phyloP scores from a whole-genome alignment of 352 stramenopile species.

The Pythium aphanidermatum region DNA sequence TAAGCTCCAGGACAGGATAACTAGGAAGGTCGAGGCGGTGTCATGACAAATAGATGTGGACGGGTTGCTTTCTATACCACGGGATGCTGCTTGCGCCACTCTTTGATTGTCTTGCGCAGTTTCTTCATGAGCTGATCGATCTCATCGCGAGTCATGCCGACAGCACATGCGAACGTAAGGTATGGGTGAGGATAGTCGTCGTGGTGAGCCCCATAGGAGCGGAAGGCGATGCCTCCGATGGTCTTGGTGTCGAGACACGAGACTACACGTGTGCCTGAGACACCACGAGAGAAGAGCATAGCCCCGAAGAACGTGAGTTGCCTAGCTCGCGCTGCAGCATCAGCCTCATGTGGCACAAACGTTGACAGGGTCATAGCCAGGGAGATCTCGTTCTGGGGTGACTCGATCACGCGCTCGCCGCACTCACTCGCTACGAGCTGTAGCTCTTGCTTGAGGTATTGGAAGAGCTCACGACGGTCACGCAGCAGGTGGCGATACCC shows the following conservation, averaged over 20 bases:
- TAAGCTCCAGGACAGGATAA: too few relatives aligned
- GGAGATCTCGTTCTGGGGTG: conserved; percentile 90
- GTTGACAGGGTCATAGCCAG: conserved; percentile 89
- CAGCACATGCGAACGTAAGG: conserved; percentile 95
- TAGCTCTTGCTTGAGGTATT: conserved; percentile 74
- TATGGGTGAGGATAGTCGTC: conserved; percentile 89
- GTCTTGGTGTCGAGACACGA: conserved; percentile 75
- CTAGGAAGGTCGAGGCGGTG: too few relatives aligned
- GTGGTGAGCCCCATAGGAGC: conserved; percentile 90
- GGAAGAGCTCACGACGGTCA: conserved; percentile 73
- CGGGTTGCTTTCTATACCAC: too few relatives aligned
- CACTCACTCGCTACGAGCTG: conserved; percentile 68
- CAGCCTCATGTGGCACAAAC: conserved; percentile 24
- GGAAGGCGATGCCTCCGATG: conserved; percentile 89
- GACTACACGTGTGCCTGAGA: conserved; percentile 95
- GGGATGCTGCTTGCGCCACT: conserved; percentile 58
- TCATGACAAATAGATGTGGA: too few relatives aligned
- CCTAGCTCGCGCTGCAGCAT: conserved; percentile 28
- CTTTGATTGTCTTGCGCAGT: conserved; percentile 88
- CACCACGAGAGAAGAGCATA: conserved; percentile 97
- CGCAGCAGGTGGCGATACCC: conserved; percentile 88
- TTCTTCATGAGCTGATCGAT: conserved; percentile 90
- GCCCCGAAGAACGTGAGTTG: conserved; percentile 91
- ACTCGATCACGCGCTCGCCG: conserved; percentile 89
- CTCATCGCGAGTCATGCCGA: conserved; percentile 91